These are phyloP conservation scores for Penstemon newberryi DNA, from an alignment of 257 asterid genomes.

Conservation along the genomic window DNA sequence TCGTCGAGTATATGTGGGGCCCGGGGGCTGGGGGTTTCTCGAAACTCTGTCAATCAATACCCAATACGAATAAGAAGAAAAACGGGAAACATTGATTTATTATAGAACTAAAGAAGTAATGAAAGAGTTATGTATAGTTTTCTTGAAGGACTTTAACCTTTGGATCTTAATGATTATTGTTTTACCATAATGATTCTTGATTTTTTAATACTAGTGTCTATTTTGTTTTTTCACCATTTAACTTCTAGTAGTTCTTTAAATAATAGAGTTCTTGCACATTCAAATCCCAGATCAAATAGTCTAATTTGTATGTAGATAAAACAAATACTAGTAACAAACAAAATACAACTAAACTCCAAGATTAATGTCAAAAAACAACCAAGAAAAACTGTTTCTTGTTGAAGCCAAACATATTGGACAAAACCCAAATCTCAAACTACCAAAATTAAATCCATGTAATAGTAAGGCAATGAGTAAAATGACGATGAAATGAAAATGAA, in stretches of 20 bases:
- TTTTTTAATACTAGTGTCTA: slow-evolving; percentile 27
- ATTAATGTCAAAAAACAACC: slow-evolving; percentile 39
- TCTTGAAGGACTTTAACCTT: slow-evolving; percentile 38
- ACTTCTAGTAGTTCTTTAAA: slow-evolving; percentile 23
- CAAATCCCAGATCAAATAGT: slow-evolving; percentile 31
- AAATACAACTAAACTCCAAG: slow-evolving; percentile 43
- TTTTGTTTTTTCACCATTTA: slow-evolving; percentile 20
- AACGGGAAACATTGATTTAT: slow-evolving; percentile 16
- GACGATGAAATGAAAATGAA: too few species aligned
- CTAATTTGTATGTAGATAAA: slow-evolving; percentile 45
- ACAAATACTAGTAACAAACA: slow-evolving; percentile 59
- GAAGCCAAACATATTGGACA: slow-evolving; percentile 28
- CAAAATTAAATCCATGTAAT: slow-evolving; percentile 19
- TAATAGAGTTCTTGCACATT: slow-evolving; percentile 28
- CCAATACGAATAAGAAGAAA: slow-evolving; percentile 20
- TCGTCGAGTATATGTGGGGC: slow-evolving; percentile 52
- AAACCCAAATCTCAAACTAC: slow-evolving; percentile 32
- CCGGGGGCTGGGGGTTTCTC: slow-evolving; percentile 38
- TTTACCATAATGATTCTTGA: slow-evolving; percentile 40
- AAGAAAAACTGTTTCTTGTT: slow-evolving; percentile 30
- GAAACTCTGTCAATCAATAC: slow-evolving; percentile 34
- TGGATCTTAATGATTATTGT: slow-evolving; percentile 40
- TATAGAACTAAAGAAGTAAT: slow-evolving; percentile 25
- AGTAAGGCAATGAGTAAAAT: neutral
- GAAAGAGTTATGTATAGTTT: slow-evolving; percentile 28